A percentile compares a stretch with the other conserved stretches of the same genome.
phyloP scores from a whole-genome alignment of 768 basidiomycete species.

The Boletus bicolor region DNA sequence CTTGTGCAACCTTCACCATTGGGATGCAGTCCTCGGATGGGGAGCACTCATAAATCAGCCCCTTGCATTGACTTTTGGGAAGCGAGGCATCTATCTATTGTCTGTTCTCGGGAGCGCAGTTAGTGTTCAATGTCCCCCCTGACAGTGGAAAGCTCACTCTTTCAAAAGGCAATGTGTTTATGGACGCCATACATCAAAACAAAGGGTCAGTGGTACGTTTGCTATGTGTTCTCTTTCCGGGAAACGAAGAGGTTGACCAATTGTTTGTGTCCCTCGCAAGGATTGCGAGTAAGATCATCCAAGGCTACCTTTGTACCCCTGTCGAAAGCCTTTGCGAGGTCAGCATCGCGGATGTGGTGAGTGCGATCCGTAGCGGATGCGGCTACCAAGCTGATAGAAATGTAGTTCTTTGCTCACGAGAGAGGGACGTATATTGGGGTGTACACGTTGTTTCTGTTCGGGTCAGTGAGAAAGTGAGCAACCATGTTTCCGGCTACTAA shows the following conservation, averaged over 20 bases:
- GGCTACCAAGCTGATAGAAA: not conserved
- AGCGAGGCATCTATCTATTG: constrained; percentile 18
- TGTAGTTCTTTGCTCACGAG: constrained; percentile 21
- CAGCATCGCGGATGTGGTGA: constrained; percentile 18
- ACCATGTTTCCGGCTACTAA: not conserved
- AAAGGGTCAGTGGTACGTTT: constrained; percentile 15
- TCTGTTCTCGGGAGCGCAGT: constrained; percentile 19
- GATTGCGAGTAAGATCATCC: constrained; percentile 21
- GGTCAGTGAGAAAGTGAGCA: constrained; percentile 3
- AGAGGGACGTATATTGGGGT: constrained; percentile 20
- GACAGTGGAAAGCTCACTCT: not conserved
- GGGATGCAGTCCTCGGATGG: constrained; percentile 15
- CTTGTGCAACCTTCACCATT: not conserved
- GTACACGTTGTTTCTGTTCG: constrained; percentile 19
- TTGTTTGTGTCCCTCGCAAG: not conserved
- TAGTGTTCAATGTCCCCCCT: not conserved
- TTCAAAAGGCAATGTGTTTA: constrained; percentile 16
- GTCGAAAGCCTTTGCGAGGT: constrained; percentile 23
- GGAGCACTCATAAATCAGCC: constrained; percentile 20
- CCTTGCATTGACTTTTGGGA: constrained; percentile 19
- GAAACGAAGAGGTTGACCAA: not conserved
- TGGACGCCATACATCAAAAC: constrained; percentile 21
- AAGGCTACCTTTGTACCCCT: constrained; percentile 21
- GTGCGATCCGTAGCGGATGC: not conserved
- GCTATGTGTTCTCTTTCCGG: too few species aligned